Percentiles rank a stretch among this genome's conserved stretches.
Conservation (phyloP, 1,284 basidiomycete genomes). For the Ustilago shanxiensis region DNA sequence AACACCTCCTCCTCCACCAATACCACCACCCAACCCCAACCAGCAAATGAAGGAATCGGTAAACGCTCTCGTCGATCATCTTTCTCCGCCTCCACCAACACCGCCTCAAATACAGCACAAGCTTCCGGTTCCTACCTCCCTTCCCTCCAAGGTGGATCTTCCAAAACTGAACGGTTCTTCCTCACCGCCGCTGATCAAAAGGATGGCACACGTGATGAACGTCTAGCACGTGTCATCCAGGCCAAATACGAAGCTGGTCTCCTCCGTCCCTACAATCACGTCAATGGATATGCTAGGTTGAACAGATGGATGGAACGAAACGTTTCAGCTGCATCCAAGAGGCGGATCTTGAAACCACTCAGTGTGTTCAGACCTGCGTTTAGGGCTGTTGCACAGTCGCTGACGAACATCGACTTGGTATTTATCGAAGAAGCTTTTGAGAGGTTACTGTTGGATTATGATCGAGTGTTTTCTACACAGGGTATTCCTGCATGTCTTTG, state of each 20-base stretch:
- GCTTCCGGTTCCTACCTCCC: constrained; percentile 35
- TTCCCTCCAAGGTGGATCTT: constrained; percentile 40
- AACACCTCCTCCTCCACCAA: background rate
- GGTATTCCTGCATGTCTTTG: constrained; percentile 96
- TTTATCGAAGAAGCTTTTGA: constrained; percentile 90
- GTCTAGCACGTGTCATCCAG: constrained; percentile 89
- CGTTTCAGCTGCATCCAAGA: constrained; percentile 75
- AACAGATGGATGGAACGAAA: constrained; percentile 89
- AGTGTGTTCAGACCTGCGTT: constrained; percentile 88
- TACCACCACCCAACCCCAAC: background rate
- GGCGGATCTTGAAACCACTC: constrained; percentile 88
- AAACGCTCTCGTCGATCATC: constrained; percentile 51
- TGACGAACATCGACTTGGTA: constrained; percentile 95
- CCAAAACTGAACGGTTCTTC: constrained; percentile 81
- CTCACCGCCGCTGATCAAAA: constrained; percentile 96
- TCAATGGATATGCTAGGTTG: constrained; percentile 71
- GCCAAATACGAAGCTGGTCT: constrained; percentile 97
- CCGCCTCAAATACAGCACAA: background rate
- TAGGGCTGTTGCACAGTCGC: constrained; percentile 78
- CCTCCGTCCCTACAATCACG: constrained; percentile 95
- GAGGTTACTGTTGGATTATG: constrained; percentile 92
- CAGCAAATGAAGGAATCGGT: constrained; percentile 7
- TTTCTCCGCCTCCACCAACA: constrained; percentile 16
- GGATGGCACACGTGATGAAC: constrained; percentile 88
- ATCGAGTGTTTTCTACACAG: constrained; percentile 81